Conservation (phyloP, 2,329 filamentous ascomycete species). For the Xylariomycetidae sp. region DNA sequence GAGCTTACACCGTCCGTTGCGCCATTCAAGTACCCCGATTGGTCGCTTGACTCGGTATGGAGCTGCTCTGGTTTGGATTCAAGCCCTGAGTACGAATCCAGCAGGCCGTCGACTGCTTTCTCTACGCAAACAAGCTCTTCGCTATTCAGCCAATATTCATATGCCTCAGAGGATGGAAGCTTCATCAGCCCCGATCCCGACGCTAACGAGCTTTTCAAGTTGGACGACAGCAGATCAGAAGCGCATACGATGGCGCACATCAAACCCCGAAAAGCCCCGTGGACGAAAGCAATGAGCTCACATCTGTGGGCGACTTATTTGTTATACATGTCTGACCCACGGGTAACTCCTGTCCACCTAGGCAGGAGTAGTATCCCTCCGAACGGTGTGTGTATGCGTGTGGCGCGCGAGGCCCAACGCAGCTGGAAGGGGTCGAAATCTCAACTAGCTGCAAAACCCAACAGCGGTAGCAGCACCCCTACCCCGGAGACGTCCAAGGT, state of each 20-base stretch:
- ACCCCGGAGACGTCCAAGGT: conserved; percentile 40
- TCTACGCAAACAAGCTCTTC: conserved; percentile 55
- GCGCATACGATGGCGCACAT: neutral
- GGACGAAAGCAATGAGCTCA: conserved; percentile 59
- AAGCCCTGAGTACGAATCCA: conserved; percentile 53
- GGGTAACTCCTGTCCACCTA: conserved; percentile 59
- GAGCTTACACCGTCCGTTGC: conserved; percentile 37
- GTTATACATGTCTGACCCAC: conserved; percentile 60
- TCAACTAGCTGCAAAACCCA: conserved; percentile 27
- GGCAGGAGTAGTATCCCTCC: conserved; percentile 59
- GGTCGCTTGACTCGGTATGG: conserved; percentile 51
- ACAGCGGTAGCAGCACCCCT: conserved; percentile 51
- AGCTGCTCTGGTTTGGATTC: conserved; percentile 49
- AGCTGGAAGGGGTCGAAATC: conserved; percentile 59
- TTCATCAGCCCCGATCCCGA: conserved; percentile 47
- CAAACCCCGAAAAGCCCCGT: conserved; percentile 46
- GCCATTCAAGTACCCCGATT: conserved; percentile 48
- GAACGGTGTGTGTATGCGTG: conserved; percentile 57
- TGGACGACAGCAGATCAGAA: neutral
- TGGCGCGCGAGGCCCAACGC: conserved; percentile 59
- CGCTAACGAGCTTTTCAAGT: conserved; percentile 24
- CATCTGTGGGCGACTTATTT: conserved; percentile 62
- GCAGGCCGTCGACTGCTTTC: conserved; percentile 53
- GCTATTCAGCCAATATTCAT: conserved; percentile 50
- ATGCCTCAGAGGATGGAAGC: conserved; percentile 49